phyloP scores from a whole-genome alignment of 768 basidiomycete genomes.

The Dioszegia crocea region DNA sequence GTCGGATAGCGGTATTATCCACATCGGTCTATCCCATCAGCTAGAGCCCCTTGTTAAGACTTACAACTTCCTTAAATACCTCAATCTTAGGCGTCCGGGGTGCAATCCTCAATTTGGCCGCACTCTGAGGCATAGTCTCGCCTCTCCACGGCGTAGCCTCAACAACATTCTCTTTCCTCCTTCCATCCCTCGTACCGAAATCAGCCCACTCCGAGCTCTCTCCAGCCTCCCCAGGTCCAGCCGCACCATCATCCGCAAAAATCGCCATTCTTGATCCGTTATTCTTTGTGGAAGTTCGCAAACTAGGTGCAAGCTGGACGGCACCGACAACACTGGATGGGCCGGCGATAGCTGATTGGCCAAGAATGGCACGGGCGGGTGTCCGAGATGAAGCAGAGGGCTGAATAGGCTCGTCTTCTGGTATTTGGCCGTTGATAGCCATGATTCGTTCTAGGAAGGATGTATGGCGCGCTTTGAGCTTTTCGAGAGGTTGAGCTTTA shows the following conservation, averaged over 20 bases:
- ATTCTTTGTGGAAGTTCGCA: slow-evolving; percentile 22
- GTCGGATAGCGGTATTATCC: slow-evolving; percentile 26
- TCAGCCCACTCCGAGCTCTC: slow-evolving; percentile 50
- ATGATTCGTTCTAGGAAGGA: slow-evolving; percentile 69
- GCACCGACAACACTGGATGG: slow-evolving; percentile 50
- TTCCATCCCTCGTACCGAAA: slow-evolving; percentile 51
- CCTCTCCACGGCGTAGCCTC: slow-evolving; percentile 52
- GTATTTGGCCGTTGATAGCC: slow-evolving; percentile 38
- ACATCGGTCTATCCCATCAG: slow-evolving; percentile 20
- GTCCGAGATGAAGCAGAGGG: slow-evolving; percentile 12
- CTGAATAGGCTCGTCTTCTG: slow-evolving; percentile 34
- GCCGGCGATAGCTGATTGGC: slow-evolving; percentile 19
- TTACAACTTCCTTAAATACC: slow-evolving; percentile 53
- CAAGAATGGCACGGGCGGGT: slow-evolving; percentile 32
- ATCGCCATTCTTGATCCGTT: slow-evolving; percentile 48
- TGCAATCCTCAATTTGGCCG: slow-evolving; percentile 34
- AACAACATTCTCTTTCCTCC: slow-evolving; percentile 52
- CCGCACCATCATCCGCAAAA: slow-evolving; percentile 46
- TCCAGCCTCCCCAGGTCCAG: slow-evolving; percentile 26
- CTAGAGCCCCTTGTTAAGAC: neutral
- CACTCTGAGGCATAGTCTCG: slow-evolving; percentile 50
- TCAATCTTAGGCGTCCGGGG: slow-evolving; percentile 51
- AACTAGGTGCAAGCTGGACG: slow-evolving; percentile 27
- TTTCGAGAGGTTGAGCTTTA: slow-evolving; percentile 73
- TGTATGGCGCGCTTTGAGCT: slow-evolving; percentile 73